Conservation (phyloP, 2,329 filamentous ascomycete genomes). For the Fusarium ambrosium region DNA sequence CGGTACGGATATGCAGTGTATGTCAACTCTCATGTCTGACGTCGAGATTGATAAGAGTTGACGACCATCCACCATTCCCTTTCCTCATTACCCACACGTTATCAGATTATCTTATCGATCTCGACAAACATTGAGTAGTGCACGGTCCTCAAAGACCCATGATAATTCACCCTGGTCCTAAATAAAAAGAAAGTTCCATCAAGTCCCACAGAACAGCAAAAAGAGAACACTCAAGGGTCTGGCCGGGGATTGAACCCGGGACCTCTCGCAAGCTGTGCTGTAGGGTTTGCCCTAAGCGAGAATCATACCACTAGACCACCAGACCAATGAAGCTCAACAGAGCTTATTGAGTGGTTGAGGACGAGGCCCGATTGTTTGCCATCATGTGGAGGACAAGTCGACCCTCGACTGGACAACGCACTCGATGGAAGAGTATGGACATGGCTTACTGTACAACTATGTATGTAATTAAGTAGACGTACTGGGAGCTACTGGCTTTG, state of each 20-base stretch:
- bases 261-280: constrained; percentile 56
- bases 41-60: not conserved
- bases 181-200: not conserved
- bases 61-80: not conserved
- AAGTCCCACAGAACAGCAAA: not conserved
- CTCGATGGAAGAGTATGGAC: not conserved
- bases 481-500: not conserved
- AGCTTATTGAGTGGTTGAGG: not conserved
- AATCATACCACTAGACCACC: constrained; percentile 7
- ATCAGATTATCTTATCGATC: not conserved
- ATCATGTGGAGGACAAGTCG: not conserved
- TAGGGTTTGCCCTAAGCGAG: constrained; percentile 4
- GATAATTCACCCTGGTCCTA: not conserved
- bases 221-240: constrained; percentile 49
- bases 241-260: constrained; percentile 63
- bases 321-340: not conserved
- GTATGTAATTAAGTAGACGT: not conserved
- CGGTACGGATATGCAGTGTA: not conserved
- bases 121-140: not conserved
- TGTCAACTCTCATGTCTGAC: not conserved
- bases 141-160: not conserved
- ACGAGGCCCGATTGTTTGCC: not conserved
- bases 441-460: not conserved
- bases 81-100: not conserved
- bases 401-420: not conserved